Base-by-base conservation (phyloP, 2,329 filamentous ascomycete species). In the Truncatella angustata region DNA sequence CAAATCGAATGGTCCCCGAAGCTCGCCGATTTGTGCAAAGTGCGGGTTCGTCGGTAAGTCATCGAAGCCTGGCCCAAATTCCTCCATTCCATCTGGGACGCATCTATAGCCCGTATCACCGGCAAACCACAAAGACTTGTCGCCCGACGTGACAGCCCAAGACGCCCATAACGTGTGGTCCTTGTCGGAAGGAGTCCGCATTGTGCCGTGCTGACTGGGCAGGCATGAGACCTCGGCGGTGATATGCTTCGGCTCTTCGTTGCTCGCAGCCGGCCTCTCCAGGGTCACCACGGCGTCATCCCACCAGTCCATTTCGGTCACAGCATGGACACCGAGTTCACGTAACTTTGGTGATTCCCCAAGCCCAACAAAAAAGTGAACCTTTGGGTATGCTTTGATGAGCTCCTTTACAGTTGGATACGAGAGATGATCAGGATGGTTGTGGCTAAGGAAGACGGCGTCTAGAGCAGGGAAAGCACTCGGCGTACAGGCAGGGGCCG, bases 271-370 rank as follows among this genome's bases (percentile, higher is more conserved):
- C 30, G 63, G 63, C 37, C 64, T 56, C 18, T 62, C 56, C 24
- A 96, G 71, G 0, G 74, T 83, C n/a, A 96, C 69, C 44, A 92
- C 85, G 6, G 84, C 80, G 57, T 90, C 86, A 60, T 96, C 86
- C 93, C 93, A 97, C 93, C 93, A 97, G 71, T 97, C 92, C 63
- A 97, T 70, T 72, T 97, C 92, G 0, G 90, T 95, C 42, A 93
- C 86, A 54, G 91, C 89, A 1, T 79, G 58, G 50, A 96, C 82
- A 1, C 90, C 90, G 23, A 77, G 78, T 3, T 77, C 73, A 44
- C 77, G 74, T 68, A 97, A 96, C 92, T 91, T 97, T 44, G 80
- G 74, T 68, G 88, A 89, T 53, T 95, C 83, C 2, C 91, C 91
- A 4, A 96, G 71, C 0, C 90, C 90, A 20, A 91, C 91, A 57